Evolutionary conservation across 345 rosid genomes (phyloP), one percentile per base, ranked within the genome.

Genomic region (Moringa oleifera): DNA sequence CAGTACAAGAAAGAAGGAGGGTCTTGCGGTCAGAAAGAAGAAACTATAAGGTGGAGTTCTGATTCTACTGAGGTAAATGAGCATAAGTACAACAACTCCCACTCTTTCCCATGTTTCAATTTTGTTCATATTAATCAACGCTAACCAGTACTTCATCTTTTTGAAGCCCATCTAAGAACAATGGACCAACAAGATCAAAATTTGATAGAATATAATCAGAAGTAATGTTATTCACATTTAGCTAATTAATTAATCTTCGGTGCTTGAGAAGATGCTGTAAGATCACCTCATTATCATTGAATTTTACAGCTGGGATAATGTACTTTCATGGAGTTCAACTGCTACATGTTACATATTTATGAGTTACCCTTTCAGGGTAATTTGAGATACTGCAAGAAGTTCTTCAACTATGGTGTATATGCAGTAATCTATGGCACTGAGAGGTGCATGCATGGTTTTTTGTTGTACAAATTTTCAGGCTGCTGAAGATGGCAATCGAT

Each of bases 401-500:
- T 25, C 64, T 71, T 71, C 65, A 58, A 55, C 58, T 47, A 59
- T 58, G 28, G n/a, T 57, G 13, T 68, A 57, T 63, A 55, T 25
- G 56, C 28, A 53, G 76, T 55, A 78, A 63, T 69, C 62, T 66
- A 74, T 68, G 75, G 58, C 36, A 68, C 72, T 20, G 59, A 70
- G 68, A 63, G 66, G 76, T 33, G 37, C 37, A 53, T 54, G 74
- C 73, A 65, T 67, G 68, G 60, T 62, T 63, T 73, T 71, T 65
- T 76, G 71, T 67, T 51, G 47, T 33, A 59, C 64, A 51, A 65
- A 33, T 24, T 70, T 75, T 73, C 87, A 84, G 95, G 91, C 72
- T 58, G 78, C 77, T 70, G 82, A 63, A 63, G 81, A 83, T 68
- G 84, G 77, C 79, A 85, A 81, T 73, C 81, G 75, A 50, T 78